These are phyloP conservation scores for Ammopiptanthus mongolicus DNA, from an alignment of 306 rosid genomes.

Conservation along the genomic window DNA sequence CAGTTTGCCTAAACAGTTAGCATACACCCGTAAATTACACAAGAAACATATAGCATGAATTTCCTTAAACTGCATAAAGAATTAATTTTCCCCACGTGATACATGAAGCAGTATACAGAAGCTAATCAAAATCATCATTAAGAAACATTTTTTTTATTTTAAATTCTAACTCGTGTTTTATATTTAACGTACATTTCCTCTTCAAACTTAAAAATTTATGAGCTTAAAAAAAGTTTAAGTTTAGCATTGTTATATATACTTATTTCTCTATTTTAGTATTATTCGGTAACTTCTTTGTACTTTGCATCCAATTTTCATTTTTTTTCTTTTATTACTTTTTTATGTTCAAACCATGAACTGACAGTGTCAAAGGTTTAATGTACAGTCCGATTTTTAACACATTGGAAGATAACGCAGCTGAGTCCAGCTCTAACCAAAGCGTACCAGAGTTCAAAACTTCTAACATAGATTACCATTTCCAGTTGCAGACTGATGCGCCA, in stretches of 20 bases:
- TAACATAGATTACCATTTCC: background rate
- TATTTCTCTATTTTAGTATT: background rate
- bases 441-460: background rate
- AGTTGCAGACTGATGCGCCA: background rate
- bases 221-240: background rate
- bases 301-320: background rate
- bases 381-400: background rate
- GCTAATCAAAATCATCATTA: conserved; percentile 12
- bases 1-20: conserved; percentile 55
- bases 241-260: background rate
- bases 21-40: conserved; percentile 8
- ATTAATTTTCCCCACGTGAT: background rate
- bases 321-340: background rate
- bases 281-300: background rate
- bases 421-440: background rate
- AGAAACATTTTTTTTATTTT: background rate
- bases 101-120: background rate
- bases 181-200: background rate
- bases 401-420: background rate
- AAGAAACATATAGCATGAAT: background rate
- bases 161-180: background rate
- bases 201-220: background rate
- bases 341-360: background rate
- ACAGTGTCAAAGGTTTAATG: background rate
- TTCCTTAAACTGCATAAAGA: background rate